These are phyloP conservation scores for Solanum hybrid DNA, from an alignment of 305 asterid genomes.

Conservation along the genomic window DNA sequence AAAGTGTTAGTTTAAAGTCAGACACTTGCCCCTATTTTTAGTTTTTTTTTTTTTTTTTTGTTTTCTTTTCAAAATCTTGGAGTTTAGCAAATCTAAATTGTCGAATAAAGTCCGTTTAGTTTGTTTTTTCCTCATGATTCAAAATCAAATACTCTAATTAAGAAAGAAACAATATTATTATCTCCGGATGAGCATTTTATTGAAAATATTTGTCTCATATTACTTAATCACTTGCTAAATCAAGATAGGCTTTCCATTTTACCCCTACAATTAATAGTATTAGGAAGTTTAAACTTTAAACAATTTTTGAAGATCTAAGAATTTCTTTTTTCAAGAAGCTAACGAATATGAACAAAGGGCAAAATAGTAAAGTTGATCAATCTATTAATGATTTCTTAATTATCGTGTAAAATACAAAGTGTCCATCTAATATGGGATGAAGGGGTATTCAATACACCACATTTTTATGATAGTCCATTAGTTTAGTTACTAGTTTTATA, in stretches of 20 bases:
- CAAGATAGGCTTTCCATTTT: neutral
- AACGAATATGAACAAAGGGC: too few species aligned
- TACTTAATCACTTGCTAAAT: neutral
- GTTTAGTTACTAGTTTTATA: too few species aligned
- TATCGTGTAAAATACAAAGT: neutral
- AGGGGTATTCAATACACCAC: neutral
- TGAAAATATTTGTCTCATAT: too few species aligned
- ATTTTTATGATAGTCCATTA: neutral
- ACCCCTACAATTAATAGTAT: neutral
- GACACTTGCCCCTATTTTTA: neutral
- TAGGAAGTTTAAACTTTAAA: neutral
- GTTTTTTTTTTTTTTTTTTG: too few species aligned
- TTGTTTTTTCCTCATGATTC: neutral
- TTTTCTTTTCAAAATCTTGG: neutral
- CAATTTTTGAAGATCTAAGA: neutral
- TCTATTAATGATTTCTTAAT: too few species aligned
- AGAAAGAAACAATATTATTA: neutral
- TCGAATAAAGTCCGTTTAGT: neutral
- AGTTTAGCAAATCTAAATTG: neutral
- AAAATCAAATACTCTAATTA: neutral
- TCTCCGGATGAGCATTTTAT: neutral
- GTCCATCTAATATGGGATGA: neutral
- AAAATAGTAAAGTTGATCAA: neutral
- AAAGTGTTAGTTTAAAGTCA: neutral
- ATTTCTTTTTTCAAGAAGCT: neutral